Evolutionary conservation across 2,329 filamentous ascomycete species (phyloP).

Genomic region (Hypoxylon sp.): DNA sequence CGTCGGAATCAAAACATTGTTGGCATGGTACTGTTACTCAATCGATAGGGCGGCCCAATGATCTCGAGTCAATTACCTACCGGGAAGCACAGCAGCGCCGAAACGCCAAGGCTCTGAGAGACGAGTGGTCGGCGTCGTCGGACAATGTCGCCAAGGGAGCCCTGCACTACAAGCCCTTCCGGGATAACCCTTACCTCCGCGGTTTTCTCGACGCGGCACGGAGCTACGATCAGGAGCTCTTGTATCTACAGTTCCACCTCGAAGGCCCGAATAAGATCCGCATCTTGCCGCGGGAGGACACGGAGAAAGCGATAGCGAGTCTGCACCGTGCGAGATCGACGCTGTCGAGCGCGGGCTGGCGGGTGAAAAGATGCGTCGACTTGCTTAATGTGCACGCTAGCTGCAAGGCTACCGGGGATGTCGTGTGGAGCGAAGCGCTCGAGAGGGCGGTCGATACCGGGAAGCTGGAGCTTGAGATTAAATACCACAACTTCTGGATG

Average conservation of each 20-base stretch:
- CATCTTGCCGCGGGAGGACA: neutral
- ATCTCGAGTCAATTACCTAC: conserved; percentile 26
- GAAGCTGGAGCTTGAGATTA: neutral
- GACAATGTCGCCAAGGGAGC: neutral
- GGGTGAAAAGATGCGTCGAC: conserved; percentile 13
- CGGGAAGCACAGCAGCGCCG: conserved; percentile 12
- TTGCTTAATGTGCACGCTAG: neutral
- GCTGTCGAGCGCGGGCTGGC: conserved; percentile 11
- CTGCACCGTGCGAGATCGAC: conserved; percentile 7
- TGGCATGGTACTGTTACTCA: neutral
- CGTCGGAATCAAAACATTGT: neutral
- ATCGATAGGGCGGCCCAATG: neutral
- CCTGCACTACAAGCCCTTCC: conserved; percentile 16
- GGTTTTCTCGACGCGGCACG: conserved; percentile 23
- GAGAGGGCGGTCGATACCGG: neutral
- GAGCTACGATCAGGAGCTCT: conserved; percentile 25
- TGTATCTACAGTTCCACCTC: conserved; percentile 26
- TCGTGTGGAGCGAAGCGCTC: neutral
- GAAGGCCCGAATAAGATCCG: conserved; percentile 10
- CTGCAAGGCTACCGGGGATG: neutral
- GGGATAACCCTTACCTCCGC: neutral
- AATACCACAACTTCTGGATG: conserved; percentile 11
- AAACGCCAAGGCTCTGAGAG: neutral
- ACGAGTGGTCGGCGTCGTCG: conserved; percentile 5
- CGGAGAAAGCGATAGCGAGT: neutral